phyloP scores from a whole-genome alignment of 23 red algal species.

The Gracilariopsis chorda region DNA sequence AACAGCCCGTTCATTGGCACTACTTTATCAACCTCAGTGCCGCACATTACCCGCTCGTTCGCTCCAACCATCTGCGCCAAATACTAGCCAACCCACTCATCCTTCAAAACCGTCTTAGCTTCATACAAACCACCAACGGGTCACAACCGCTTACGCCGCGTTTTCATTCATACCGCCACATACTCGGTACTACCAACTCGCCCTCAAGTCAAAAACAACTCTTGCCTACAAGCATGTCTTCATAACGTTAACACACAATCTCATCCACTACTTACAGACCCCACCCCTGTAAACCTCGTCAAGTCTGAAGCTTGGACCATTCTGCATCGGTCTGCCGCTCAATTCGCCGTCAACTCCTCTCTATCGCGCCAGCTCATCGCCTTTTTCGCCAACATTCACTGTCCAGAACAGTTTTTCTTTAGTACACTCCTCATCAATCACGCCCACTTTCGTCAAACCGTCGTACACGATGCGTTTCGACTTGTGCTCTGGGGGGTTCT shows the following conservation, averaged over 20 bases:
- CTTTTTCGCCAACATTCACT: neutral
- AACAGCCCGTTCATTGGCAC: neutral
- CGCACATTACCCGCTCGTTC: neutral
- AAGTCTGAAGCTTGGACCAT: conserved; percentile 2
- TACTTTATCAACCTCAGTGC: conserved; percentile 14
- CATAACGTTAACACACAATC: neutral
- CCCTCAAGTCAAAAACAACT: neutral
- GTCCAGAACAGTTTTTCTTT: neutral
- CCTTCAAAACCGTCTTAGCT: neutral
- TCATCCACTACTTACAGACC: neutral
- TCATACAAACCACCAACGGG: neutral
- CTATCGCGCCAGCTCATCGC: neutral
- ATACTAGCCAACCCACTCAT: neutral
- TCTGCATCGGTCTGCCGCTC: neutral
- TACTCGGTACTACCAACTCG: neutral
- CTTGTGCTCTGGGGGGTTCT: neutral
- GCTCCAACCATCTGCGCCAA: neutral
- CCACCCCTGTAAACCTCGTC: neutral
- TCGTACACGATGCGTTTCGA: neutral
- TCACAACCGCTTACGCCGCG: neutral
- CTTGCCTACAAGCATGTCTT: neutral
- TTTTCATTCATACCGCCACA: neutral
- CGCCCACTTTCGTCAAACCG: neutral
- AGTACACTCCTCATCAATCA: neutral
- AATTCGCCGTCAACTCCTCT: neutral